phyloP scores from a whole-genome alignment of 345 rosid species.

The Excoecaria agallocha region DNA sequence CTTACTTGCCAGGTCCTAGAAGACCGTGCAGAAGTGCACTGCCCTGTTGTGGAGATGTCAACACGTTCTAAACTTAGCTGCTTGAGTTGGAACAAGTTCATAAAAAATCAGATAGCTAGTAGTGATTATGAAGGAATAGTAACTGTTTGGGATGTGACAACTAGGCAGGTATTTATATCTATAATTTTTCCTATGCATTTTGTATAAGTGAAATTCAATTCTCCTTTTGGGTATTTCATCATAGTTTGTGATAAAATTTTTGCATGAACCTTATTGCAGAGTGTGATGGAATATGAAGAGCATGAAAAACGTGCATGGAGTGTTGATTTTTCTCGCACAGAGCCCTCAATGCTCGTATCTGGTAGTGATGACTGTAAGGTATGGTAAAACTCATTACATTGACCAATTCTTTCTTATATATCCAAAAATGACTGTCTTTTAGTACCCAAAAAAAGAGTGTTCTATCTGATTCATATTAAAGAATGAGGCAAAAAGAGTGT shows the following conservation, averaged over 20 bases:
- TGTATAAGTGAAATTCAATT: not conserved
- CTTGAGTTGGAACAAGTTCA: slow-evolving; percentile 94
- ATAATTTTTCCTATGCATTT: not conserved
- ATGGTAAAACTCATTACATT: slow-evolving; percentile 8
- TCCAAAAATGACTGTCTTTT: not conserved
- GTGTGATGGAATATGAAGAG: slow-evolving; percentile 97
- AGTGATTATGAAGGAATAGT: slow-evolving; percentile 99
- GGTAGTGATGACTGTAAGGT: slow-evolving; percentile 99
- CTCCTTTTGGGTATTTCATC: not conserved
- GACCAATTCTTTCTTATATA: slow-evolving; percentile 7
- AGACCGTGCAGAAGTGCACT: slow-evolving; percentile 67
- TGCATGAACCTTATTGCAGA: slow-evolving; percentile 38
- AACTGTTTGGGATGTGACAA: slow-evolving; percentile 97
- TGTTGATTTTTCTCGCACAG: slow-evolving; percentile 91
- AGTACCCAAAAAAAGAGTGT: not conserved
- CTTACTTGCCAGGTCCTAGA: slow-evolving; percentile 69
- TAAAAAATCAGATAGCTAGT: slow-evolving; percentile 91
- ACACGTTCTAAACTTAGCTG: slow-evolving; percentile 97
- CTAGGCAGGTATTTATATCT: slow-evolving; percentile 60
- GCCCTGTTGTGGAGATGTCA: slow-evolving; percentile 93
- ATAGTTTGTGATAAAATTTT: slow-evolving; percentile 5
- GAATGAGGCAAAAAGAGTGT: slow-evolving; percentile 6
- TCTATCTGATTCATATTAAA: not conserved
- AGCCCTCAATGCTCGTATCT: slow-evolving; percentile 95
- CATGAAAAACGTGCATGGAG: slow-evolving; percentile 99